Conservation (phyloP, 495 filamentous ascomycete species). For the Hyphodiscus hymeniophilus region DNA sequence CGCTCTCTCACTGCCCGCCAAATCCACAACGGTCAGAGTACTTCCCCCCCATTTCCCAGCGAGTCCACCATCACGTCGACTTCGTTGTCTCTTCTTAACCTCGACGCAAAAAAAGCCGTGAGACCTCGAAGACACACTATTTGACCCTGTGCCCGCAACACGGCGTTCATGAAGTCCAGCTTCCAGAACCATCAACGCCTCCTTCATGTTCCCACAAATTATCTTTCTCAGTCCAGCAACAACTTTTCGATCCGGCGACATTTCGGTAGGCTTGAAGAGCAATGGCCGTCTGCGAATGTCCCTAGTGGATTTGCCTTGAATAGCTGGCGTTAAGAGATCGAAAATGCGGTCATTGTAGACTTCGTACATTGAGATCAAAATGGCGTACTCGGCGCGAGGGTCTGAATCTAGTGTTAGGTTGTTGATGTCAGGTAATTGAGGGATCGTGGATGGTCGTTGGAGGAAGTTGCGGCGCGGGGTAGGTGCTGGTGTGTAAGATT, state of each 20-base stretch:
- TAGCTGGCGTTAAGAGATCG: constrained; percentile 65
- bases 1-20: constrained; percentile 90
- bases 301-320: constrained; percentile 44
- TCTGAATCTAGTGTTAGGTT: constrained; percentile 61
- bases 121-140: constrained; percentile 79
- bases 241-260: constrained; percentile 76
- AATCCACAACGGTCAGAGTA: constrained; percentile 81
- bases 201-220: constrained; percentile 73
- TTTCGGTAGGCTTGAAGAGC: constrained; percentile 82
- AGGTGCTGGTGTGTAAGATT: constrained; percentile 20
- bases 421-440: constrained; percentile 66
- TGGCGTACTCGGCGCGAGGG: constrained; percentile 70
- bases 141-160: constrained; percentile 84
- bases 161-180: constrained; percentile 79
- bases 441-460: constrained; percentile 54
- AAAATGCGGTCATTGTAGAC: constrained; percentile 99
- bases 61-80: constrained; percentile 39
- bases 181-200: constrained; percentile 86
- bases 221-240: constrained; percentile 89
- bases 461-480: constrained; percentile 32
- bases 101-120: constrained; percentile 97
- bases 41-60: constrained; percentile 57
- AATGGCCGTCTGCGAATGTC: constrained; percentile 65
- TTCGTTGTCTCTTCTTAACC: constrained; percentile 69
- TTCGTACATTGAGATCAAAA: constrained; percentile 96